A percentile compares a stretch with the other conserved stretches of the same genome.
phyloP scores from a whole-genome alignment of 352 stramenopile genomes.

The Globisporangium splendens region DNA sequence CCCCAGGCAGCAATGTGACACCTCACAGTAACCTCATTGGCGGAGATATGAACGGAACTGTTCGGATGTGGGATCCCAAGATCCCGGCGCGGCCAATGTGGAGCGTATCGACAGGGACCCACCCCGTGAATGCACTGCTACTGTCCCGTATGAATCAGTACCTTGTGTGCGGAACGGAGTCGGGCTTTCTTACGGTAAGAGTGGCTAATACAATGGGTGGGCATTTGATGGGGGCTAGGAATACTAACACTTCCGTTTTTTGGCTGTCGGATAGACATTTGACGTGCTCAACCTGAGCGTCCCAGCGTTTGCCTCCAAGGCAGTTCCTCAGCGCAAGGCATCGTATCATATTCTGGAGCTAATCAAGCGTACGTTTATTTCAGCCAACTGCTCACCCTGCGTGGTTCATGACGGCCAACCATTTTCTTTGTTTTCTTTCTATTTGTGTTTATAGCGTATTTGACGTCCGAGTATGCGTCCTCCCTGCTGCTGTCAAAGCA shows the following conservation, averaged over 20 bases:
- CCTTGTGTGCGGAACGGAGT: slow-evolving; percentile 59
- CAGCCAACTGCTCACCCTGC: neutral
- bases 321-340: slow-evolving; percentile 45
- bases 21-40: slow-evolving; percentile 35
- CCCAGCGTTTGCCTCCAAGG: slow-evolving; percentile 60
- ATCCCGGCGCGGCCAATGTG: slow-evolving; percentile 46
- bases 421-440: slow-evolving; percentile 13
- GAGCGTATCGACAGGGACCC: slow-evolving; percentile 44
- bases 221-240: neutral
- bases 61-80: slow-evolving; percentile 70
- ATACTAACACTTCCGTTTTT: neutral
- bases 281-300: slow-evolving; percentile 61
- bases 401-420: slow-evolving; percentile 5
- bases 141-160: slow-evolving; percentile 43
- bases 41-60: slow-evolving; percentile 54
- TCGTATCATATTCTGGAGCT: slow-evolving; percentile 39
- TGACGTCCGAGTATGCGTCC: slow-evolving; percentile 12
- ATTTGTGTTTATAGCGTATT: slow-evolving; percentile 10
- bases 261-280: slow-evolving; percentile 35
- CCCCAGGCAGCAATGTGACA: slow-evolving; percentile 9
- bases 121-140: slow-evolving; percentile 45
- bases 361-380: slow-evolving; percentile 37
- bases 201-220: neutral
- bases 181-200: slow-evolving; percentile 50
- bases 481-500: slow-evolving; percentile 25